Evolutionary conservation across 148 eudicot species (phyloP), one percentile per base, ranked within the genome.

Genomic region (Salicornia ramosissima): DNA sequence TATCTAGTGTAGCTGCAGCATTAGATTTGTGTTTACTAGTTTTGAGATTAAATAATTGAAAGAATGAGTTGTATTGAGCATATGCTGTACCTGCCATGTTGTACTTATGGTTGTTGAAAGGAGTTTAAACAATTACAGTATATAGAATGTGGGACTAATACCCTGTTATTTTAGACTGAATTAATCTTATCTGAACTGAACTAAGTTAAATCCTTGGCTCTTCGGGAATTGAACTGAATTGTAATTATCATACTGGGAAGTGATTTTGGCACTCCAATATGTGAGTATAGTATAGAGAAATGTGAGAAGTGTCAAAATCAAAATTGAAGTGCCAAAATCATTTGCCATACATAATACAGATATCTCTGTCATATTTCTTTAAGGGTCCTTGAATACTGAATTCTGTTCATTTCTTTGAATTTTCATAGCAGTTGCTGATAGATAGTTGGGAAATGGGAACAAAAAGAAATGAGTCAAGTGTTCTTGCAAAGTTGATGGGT

Each of bases 401-500:
- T 30, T 46, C 2, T 31, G 67, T 8, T n/a, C 43, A 36, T 56
- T 71, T 56, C 36, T 34, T 6, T 52, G 70, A 49, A 25, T 26
- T 46, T 64, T 24, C 51, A 6, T n/a, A 25, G 61, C 31, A 47
- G 47, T 21, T 65, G 70, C 24, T 7, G 26, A 69, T 31, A 12
- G 22, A 2, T 2, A 14, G 30, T 45, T 30, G 69, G 54, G 64
- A 49, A 26, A 78, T 85, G 89, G 79, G 71, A 69, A 65, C 62
- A 63, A 80, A 80, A 46, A 77, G 72, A 68, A 53, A 54, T 14
- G 30, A 71, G 9, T 64, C 79, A 30, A 88, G 94, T 75, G 88
- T 91, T 42, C 83, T 90, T 64, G 89, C 83, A 29, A 76, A 68
- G 42, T 74, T 88, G 62, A 88, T 90, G 97, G 82, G 89, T 28